A percentile compares a stretch with the other conserved stretches of the same genome.
These are phyloP conservation scores for Triangularia setosa DNA, from an alignment of 2,329 filamentous ascomycete species.

Conservation along the genomic window DNA sequence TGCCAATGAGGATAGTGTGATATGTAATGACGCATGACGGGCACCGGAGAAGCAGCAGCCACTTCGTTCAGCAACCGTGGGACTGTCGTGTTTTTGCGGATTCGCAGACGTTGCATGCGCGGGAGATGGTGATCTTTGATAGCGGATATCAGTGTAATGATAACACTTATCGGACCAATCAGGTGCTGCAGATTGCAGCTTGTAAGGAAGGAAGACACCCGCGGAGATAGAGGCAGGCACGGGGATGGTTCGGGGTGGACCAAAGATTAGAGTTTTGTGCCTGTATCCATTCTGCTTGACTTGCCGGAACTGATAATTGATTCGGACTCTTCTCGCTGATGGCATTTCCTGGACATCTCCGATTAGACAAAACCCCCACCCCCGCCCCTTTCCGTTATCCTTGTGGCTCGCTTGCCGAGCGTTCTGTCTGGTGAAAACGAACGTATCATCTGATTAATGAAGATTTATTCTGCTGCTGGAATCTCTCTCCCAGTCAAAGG, in stretches of 20 bases:
- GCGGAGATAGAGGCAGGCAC: conserved; percentile 16
- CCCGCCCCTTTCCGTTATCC: not conserved
- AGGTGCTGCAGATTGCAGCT: conserved; percentile 13
- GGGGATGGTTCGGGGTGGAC: conserved; percentile 9
- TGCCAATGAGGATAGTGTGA: not conserved
- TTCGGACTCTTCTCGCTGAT: not conserved
- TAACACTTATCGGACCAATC: conserved; percentile 17
- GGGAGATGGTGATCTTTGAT: conserved; percentile 10
- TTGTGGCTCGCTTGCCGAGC: not conserved
- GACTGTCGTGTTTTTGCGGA: not conserved
- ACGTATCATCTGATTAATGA: too few relatives aligned
- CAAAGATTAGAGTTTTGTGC: conserved; percentile 8
- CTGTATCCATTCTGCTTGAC: not conserved
- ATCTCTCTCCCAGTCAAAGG: too few relatives aligned
- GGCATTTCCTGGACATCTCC: not conserved
- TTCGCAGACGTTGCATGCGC: not conserved
- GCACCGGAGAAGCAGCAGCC: conserved; percentile 1
- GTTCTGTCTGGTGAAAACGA: too few relatives aligned
- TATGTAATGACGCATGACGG: conserved; percentile 7
- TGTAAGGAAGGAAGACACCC: conserved; percentile 12
- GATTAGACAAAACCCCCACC: not conserved
- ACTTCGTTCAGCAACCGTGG: not conserved
- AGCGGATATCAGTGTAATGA: conserved; percentile 6
- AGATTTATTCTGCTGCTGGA: too few relatives aligned
- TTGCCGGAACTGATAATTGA: not conserved